phyloP scores from a whole-genome alignment of 768 basidiomycete species.

The Daedaleopsis nitida region DNA sequence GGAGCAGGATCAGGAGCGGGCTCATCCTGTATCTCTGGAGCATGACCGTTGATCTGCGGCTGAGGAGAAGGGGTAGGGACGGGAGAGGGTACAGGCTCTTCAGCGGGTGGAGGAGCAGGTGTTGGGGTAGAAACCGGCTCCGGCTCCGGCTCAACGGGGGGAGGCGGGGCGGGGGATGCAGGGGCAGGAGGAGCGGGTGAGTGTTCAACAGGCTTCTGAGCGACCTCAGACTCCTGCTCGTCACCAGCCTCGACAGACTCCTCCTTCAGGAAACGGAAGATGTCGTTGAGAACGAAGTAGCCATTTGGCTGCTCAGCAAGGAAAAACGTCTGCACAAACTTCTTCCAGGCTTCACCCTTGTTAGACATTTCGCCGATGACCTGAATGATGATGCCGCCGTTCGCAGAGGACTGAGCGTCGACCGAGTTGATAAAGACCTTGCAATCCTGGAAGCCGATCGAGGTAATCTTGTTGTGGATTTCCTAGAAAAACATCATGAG shows the following conservation, averaged over 20 bases:
- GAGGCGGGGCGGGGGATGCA: conserved; percentile 36
- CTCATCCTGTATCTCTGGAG: conserved; percentile 35
- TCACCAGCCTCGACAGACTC: conserved; percentile 84
- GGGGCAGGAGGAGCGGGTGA: conserved; percentile 38
- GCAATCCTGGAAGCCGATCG: conserved; percentile 93
- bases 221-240: conserved; percentile 49
- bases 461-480: conserved; percentile 95
- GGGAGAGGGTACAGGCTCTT: conserved; percentile 33
- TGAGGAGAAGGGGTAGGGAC: conserved; percentile 41
- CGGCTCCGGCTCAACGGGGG: conserved; percentile 28
- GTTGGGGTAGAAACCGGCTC: conserved; percentile 37
- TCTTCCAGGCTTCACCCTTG: conserved; percentile 87
- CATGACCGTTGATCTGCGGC: conserved; percentile 43
- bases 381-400: conserved; percentile 97
- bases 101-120: conserved; percentile 39
- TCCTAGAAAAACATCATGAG: conserved; percentile 53
- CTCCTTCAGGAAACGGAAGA: conserved; percentile 99
- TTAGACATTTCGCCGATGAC: conserved; percentile 99
- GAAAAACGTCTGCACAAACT: conserved; percentile 99
- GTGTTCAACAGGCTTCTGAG: conserved; percentile 28
- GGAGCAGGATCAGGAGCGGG: conserved; percentile 22
- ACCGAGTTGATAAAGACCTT: conserved; percentile 99
- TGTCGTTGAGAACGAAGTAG: conserved; percentile 99
- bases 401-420: conserved; percentile 93
- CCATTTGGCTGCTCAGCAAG: conserved; percentile 98